Evolutionary conservation across 1,284 basidiomycete species (phyloP), one percentile per base, ranked within the genome.

Genomic region (Apiotrichum laibachii): DNA sequence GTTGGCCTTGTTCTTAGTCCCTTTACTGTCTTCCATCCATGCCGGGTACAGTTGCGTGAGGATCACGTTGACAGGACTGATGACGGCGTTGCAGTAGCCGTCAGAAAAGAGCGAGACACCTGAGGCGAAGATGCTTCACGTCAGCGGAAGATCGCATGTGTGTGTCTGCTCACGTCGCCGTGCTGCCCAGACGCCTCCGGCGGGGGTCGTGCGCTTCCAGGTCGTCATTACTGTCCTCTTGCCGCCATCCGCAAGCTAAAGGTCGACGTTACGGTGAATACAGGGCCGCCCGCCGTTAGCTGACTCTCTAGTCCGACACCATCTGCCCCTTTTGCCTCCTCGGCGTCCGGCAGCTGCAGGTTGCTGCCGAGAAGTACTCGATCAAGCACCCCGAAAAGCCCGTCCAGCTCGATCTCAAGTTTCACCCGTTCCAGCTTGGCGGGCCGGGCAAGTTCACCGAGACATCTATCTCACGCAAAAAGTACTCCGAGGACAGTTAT

Each of bases 351-450:
- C 67, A 73, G 56, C 61, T 73, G 22, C 47, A 63, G n/a, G 45
- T 56, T 56, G 68, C 35, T 16, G 40, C 34, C 39, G 44, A 58
- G 19, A 9, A 21, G 1, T 69, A 63, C 63, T 59, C 62, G 40
- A n/a, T 57, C 18, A 21, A 48, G 31, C 53, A 70, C 59, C 65
- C 62, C 19, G 19, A 33, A 12, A 22, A 37, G 19, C 55, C 59
- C 21, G 21, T 66, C 45, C 56, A 66, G 34, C 57, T 67, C 43
- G 55, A 67, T 22, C 60, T 72, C 52, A 65, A 67, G 16, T 67
- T 79, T 55, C 67, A 73, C 19, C 77, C 77, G 5, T 79, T 70
- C 67, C 67, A 73, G 50, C 68, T 79, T 16, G 67, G 74, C 60
- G 56, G 54, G 8, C 56, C 46, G 3, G 33, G 18, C 34, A 34